Conservation (phyloP, 306 rosid species). For the Fragaria vesca region DNA sequence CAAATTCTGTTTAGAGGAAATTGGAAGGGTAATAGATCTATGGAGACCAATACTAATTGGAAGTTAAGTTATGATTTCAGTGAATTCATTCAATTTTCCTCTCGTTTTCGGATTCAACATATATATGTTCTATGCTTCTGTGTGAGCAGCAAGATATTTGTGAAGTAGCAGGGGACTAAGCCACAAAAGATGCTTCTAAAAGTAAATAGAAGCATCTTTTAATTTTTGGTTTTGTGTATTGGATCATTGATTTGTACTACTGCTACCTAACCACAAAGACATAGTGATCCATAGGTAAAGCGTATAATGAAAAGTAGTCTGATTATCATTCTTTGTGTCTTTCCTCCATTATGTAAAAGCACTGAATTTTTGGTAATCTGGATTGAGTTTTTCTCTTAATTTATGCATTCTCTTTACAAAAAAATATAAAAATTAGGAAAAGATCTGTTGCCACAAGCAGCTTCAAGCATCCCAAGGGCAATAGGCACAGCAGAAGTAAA, state of each 20-base stretch:
- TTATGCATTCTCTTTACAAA: not conserved
- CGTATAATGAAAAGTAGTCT: not conserved
- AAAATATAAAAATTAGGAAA: not conserved
- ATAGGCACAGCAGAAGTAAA: conserved; percentile 22
- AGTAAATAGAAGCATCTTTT: not conserved
- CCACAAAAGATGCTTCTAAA: not conserved
- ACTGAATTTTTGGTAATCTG: not conserved
- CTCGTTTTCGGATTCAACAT: not conserved
- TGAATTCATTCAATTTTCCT: not conserved
- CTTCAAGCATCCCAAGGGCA: conserved; percentile 11
- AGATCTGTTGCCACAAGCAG: conserved; percentile 16
- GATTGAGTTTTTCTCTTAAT: not conserved
- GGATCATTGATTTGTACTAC: not conserved
- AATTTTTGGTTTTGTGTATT: not conserved
- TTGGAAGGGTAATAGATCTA: not conserved
- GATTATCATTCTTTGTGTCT: not conserved
- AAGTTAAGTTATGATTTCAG: not conserved
- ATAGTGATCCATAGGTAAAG: not conserved
- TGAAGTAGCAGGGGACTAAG: not conserved
- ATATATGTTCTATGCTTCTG: not conserved
- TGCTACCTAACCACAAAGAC: not conserved
- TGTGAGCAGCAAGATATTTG: not conserved
- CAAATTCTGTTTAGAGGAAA: not conserved
- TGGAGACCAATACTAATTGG: not conserved
- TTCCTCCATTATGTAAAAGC: not conserved